Conservation (phyloP, 352 stramenopile species). For the Globisporangium echinulatum region DNA sequence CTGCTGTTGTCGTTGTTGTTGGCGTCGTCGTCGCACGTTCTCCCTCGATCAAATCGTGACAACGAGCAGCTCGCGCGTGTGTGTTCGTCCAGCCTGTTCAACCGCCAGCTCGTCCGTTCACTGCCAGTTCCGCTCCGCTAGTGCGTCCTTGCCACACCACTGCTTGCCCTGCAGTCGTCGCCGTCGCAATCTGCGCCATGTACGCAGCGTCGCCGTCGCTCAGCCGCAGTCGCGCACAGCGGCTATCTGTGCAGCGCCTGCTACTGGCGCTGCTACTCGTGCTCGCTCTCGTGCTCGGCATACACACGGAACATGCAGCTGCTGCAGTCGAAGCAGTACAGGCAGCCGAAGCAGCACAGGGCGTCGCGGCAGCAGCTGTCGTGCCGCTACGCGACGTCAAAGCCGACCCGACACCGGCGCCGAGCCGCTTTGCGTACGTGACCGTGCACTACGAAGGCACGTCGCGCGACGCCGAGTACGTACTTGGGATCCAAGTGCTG, state of each 20-base stretch:
- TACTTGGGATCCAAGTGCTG: conserved; percentile 75
- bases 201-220: not conserved
- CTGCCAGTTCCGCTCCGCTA: too few relatives aligned
- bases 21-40: too few relatives aligned
- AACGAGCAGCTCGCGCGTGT: not conserved
- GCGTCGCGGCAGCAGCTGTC: not conserved
- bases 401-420: conserved; percentile 8
- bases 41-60: not conserved
- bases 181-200: not conserved
- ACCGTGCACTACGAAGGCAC: conserved; percentile 86
- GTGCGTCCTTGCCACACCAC: too few relatives aligned
- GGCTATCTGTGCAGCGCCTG: conserved; percentile 7
- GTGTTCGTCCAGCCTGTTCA: not conserved
- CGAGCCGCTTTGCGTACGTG: conserved; percentile 77
- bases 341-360: conserved; percentile 16
- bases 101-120: not conserved
- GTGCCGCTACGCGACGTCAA: conserved; percentile 4
- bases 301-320: conserved; percentile 7
- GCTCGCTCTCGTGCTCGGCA: conserved; percentile 2
- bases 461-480: conserved; percentile 76
- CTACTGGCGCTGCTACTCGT: conserved; percentile 17
- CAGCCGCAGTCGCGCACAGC: conserved; percentile 5
- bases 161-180: too few relatives aligned
- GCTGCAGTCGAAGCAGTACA: conserved; percentile 8
- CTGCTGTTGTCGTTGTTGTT: too few relatives aligned